Percentiles rank a stretch among this genome's conserved stretches.
Evolutionary conservation across 2,329 filamentous ascomycete species (phyloP).

Genomic region (Diaporthe sp.): DNA sequence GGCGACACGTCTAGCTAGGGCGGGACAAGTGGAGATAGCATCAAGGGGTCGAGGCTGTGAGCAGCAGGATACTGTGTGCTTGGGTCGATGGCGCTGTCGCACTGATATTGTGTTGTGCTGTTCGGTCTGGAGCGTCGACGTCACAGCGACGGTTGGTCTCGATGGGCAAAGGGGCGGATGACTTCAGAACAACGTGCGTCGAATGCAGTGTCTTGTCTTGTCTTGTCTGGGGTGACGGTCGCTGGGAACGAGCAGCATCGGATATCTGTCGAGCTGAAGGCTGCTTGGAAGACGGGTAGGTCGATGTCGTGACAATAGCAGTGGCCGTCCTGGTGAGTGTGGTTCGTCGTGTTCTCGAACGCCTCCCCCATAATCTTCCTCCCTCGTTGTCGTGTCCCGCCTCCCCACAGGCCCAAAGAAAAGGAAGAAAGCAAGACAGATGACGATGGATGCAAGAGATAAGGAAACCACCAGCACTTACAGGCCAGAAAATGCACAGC

Average conservation of each 20-base stretch:
- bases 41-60: background rate
- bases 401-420: background rate
- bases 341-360: slow-evolving; percentile 3
- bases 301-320: background rate
- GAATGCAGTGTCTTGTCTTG: background rate
- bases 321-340: background rate
- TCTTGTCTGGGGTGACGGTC: background rate
- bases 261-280: background rate
- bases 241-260: background rate
- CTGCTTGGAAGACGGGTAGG: background rate
- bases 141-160: background rate
- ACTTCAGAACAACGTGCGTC: slow-evolving; percentile 13
- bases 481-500: slow-evolving; percentile 10
- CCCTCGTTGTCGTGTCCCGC: background rate
- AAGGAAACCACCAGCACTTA: slow-evolving; percentile 9
- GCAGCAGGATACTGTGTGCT: background rate
- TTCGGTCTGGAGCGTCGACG: slow-evolving; percentile 11
- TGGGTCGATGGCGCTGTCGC: background rate
- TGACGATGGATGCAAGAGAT: background rate
- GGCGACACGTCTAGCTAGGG: background rate
- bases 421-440: slow-evolving; percentile 1
- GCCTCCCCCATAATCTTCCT: background rate
- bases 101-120: background rate
- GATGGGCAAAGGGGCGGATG: background rate
- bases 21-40: background rate